Evolutionary conservation across 768 basidiomycete species (phyloP).

Genomic region (Omphalotus guepiniiformis): DNA sequence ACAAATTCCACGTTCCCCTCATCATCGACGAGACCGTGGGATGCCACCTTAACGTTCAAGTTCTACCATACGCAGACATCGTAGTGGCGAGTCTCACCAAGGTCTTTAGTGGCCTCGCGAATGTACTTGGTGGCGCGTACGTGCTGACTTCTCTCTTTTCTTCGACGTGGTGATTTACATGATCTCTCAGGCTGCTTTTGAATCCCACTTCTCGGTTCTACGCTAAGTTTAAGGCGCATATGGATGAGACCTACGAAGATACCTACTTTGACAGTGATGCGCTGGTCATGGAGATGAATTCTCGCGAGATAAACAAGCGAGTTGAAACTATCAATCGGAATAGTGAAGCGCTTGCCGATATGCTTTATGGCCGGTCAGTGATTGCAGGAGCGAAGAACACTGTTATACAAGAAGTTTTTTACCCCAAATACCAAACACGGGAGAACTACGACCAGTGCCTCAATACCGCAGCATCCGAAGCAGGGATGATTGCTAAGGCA

Average conservation of each 20-base stretch:
- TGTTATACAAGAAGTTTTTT: conserved; percentile 80
- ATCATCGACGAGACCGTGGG: conserved; percentile 95
- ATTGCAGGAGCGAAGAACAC: conserved; percentile 33
- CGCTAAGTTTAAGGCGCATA: conserved; percentile 52
- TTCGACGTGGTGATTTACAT: neutral
- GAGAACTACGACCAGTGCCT: conserved; percentile 70
- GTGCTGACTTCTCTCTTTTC: conserved; percentile 17
- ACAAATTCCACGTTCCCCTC: conserved; percentile 67
- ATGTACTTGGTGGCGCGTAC: conserved; percentile 97
- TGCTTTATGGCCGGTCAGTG: conserved; percentile 58
- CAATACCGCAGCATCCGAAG: conserved; percentile 27
- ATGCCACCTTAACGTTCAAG: conserved; percentile 90
- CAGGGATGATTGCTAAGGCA: neutral
- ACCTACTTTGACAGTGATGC: conserved; percentile 87
- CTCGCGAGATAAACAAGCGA: conserved; percentile 82
- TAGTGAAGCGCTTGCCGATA: conserved; percentile 76
- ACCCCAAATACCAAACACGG: conserved; percentile 78
- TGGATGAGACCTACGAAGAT: conserved; percentile 70
- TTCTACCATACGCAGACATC: conserved; percentile 81
- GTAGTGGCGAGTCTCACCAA: conserved; percentile 93
- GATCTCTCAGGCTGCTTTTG: conserved; percentile 63
- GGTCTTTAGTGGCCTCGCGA: conserved; percentile 90
- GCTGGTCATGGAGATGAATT: conserved; percentile 97
- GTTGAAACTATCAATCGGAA: conserved; percentile 77
- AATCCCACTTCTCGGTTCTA: conserved; percentile 80